Base-by-base conservation (phyloP, 768 basidiomycete genomes). In the Lactarius indigo region DNA sequence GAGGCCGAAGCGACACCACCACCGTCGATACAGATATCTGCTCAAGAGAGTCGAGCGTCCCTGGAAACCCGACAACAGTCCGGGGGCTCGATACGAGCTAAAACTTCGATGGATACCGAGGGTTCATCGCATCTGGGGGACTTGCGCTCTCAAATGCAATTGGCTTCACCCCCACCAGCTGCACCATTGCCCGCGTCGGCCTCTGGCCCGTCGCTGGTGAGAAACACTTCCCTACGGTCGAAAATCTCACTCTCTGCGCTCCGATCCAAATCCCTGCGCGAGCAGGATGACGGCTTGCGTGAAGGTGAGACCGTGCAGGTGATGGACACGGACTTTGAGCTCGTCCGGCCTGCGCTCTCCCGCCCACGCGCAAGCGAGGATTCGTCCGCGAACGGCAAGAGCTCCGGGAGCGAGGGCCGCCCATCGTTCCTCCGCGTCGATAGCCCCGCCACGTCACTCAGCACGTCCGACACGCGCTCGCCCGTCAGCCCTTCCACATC, bases 251-350 rank as follows among this genome's bases (percentile, higher is more conserved):
- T 92, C 5, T 88, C 89, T 1, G 86, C 84, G 58, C 78, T 92
- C 6, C 82, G 87, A 17, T 76, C 84, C n/a, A 80, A 75, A 68
- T 70, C 70, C 6, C 26, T 63, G 58, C 75, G 73, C 61, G 26
- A 75, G 70, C 73, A 67, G 79, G 74, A 66, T 75, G 77, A 28
- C 2, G 73, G 75, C 7, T 64, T 61, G 7, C 72, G 74, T 9
- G 74, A 72, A 18, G 63, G 62, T 12, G 71, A 89, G 70, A 85
- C 84, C 1, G 81, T 92, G 6, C 91, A 93, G 63, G 88, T 92
- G 9, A 79, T 90, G 73, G 88, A 92, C 73, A 88, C 87, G 81
- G 91, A 92, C 70, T 93, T 94, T 69, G 89, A 92, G 76, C 83
- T 92, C 17, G 81, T 93, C 39, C 80, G 84, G 28, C 91, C 91